Percentiles rank a stretch among this genome's conserved stretches.
These are phyloP conservation scores for Xylaria multiplex DNA, from an alignment of 2,329 filamentous ascomycete genomes.

Conservation along the genomic window DNA sequence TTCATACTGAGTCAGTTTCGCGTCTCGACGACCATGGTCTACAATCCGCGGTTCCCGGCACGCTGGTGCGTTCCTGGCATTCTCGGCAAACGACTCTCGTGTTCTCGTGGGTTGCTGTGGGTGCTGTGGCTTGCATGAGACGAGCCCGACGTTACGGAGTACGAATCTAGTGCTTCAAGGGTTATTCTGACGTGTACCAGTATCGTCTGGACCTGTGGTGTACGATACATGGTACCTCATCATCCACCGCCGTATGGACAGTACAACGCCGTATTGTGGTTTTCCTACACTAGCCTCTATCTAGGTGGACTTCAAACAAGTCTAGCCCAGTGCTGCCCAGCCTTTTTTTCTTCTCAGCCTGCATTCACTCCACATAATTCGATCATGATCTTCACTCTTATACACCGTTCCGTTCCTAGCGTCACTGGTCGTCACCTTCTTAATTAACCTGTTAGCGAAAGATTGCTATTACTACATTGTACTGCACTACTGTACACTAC, in stretches of 20 bases:
- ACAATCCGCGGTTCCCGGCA: conserved; percentile 27
- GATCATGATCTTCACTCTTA: conserved; percentile 29
- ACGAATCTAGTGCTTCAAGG: conserved; percentile 13
- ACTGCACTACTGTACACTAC: too few species aligned
- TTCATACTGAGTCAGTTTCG: conserved; percentile 20
- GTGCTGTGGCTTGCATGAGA: conserved; percentile 31
- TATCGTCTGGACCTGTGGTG: too few species aligned
- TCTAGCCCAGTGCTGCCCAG: conserved; percentile 7
- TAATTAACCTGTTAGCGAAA: not conserved
- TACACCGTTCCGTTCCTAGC: conserved; percentile 18
- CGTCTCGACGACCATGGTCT: conserved; percentile 11
- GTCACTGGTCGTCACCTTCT: not conserved
- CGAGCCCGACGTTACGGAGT: conserved; percentile 28
- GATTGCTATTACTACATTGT: not conserved
- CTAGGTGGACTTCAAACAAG: not conserved
- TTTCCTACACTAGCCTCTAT: not conserved
- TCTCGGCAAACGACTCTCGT: conserved; percentile 19
- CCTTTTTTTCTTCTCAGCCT: not conserved
- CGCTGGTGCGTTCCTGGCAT: conserved; percentile 26
- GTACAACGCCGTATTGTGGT: not conserved
- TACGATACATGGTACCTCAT: too few species aligned
- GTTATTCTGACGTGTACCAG: not conserved
- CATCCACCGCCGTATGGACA: too few species aligned
- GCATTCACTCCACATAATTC: conserved; percentile 20
- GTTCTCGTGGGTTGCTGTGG: conserved; percentile 24